Base-by-base conservation (phyloP, 352 stramenopile genomes). In the Phytophthora citricola region DNA sequence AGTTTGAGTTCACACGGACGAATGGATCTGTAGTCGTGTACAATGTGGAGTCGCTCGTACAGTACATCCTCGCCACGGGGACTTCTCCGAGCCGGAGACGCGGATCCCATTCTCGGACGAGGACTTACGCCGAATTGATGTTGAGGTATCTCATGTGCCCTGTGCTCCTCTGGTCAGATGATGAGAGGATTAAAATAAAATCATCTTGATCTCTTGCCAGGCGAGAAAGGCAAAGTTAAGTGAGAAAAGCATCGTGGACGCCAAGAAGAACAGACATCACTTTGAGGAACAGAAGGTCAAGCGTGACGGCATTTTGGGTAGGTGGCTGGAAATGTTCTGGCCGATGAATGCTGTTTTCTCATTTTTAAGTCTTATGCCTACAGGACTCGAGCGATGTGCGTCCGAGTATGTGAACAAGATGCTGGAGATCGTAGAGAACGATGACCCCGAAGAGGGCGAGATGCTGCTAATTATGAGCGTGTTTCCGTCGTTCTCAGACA, bases 391-490 rank as follows among this genome's bases (percentile, higher is more conserved):
- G 55, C 76, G 90, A 3, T 96, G 87, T 55, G 85, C 85, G 12
- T 90, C 89, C n/a, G 90, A 97, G 48, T 92, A 87, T 49, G 79
- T 97, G 39, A 83, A 85, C 45, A 84, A 90, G 66, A 97, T 97
- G 79, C 81, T 95, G 22, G 70, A 93, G 29, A 83, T 96, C 40
- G 72, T 96, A 6, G 90, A 97, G 53, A 72, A 66, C 50, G 82
- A 93, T 49, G 85, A 95, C 66, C 55, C 80, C 2, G 87, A 95
- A 56, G 87, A 93, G 45, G 87, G 87, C 14, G 81, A 93, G 61
- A 83, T 96, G 61, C 73, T 89, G 59, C 78, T 96, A 50, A 77
- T 95, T 44, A 92, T 92, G 76, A 84, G 74, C 47, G 48, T 95
- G 20, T 97, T 97, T 56, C 90, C 90, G n/a, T 93, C 85, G 44